A percentile compares a stretch with the other conserved stretches of the same genome.
These are phyloP conservation scores for Neurospora cerealis DNA, from an alignment of 495 filamentous ascomycete genomes.

Conservation along the genomic window DNA sequence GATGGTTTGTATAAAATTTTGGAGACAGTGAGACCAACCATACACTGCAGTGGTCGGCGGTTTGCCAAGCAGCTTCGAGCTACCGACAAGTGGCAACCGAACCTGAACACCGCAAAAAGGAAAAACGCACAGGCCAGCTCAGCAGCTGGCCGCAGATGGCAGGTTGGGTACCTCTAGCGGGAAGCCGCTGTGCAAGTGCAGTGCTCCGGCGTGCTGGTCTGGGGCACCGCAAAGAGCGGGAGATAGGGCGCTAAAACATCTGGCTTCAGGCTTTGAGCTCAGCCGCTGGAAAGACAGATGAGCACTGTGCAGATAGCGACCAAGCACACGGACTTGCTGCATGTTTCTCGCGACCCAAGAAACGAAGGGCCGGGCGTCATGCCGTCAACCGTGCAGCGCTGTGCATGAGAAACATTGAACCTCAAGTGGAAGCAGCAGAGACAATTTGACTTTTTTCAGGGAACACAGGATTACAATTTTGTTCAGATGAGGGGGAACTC, in stretches of 20 bases:
- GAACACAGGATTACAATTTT: background rate
- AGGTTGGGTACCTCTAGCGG: background rate
- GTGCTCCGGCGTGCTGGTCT: background rate
- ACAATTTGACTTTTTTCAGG: background rate
- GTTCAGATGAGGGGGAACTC: background rate
- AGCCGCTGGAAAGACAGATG: background rate
- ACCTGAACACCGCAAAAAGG: background rate
- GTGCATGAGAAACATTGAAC: background rate
- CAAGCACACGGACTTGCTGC: background rate
- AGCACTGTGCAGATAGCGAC: background rate
- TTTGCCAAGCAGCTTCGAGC: background rate
- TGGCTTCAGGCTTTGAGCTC: background rate
- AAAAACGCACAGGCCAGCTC: background rate
- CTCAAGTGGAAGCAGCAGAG: background rate
- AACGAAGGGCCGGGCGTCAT: background rate
- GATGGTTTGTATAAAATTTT: background rate
- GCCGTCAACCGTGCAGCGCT: background rate
- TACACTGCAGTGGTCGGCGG: background rate
- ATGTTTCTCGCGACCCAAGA: background rate
- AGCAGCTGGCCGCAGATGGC: background rate
- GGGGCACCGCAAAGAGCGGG: background rate
- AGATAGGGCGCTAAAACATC: background rate
- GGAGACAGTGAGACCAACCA: background rate
- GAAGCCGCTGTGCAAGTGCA: background rate
- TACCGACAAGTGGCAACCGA: background rate